These are phyloP conservation scores for Cornus suecica DNA, from an alignment of 148 eudicot genomes.

Conservation along the genomic window DNA sequence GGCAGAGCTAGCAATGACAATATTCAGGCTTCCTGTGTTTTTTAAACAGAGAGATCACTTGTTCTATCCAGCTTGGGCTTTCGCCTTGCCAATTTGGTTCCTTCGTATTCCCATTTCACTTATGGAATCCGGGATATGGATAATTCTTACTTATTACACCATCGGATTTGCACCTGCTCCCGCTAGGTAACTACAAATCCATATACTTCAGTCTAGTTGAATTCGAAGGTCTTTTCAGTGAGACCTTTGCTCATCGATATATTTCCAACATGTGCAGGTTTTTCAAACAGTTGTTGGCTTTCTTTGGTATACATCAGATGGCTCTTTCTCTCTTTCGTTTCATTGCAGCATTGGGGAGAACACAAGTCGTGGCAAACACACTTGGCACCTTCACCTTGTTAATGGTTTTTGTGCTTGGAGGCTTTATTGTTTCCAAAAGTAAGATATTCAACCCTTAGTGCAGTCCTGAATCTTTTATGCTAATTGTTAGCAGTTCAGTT, in stretches of 20 bases:
- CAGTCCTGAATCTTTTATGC: neutral
- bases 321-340: constrained; percentile 8
- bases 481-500: neutral
- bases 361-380: constrained; percentile 2
- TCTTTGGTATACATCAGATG: constrained; percentile 8
- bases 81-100: constrained; percentile 38
- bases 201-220: constrained; percentile 1
- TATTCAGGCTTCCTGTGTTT: constrained; percentile 39
- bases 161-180: constrained; percentile 38
- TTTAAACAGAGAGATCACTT: constrained; percentile 37
- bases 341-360: constrained; percentile 1
- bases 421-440: constrained; percentile 23
- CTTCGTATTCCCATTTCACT: constrained; percentile 33
- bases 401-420: constrained; percentile 16
- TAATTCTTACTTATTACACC: constrained; percentile 35
- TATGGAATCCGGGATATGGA: constrained; percentile 38
- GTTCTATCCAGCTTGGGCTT: constrained; percentile 45
- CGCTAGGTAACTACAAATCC: constrained; percentile 22
- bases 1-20: constrained; percentile 34
- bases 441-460: neutral
- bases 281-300: constrained; percentile 3
- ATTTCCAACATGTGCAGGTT: neutral
- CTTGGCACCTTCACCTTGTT: constrained; percentile 10
- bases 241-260: neutral
- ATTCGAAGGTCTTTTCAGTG: neutral